Evolutionary conservation across 768 basidiomycete species (phyloP), one percentile per base, ranked within the genome.

Genomic region (Mycena sanguinolenta): DNA sequence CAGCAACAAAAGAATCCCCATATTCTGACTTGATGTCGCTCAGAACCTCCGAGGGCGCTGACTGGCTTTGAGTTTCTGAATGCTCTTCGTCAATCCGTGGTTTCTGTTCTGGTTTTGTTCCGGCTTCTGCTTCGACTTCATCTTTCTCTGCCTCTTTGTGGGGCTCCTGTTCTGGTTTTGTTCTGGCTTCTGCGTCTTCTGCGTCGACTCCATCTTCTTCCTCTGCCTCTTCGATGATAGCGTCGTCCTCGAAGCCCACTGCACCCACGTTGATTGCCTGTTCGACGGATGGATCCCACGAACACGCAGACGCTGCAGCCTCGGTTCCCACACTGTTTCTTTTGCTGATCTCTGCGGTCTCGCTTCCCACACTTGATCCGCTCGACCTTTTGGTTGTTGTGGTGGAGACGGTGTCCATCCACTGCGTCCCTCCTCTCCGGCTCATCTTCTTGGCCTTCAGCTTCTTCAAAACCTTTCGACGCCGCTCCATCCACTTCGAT

Each of bases 401-500:
- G 23, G 55, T 69, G 28, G 72, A 66, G 7, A 49, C 46, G 23
- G 65, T 64, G 25, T 70, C 72, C 25, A 70, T 50, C 59, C 46
- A 70, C 25, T 70, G 65, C 27, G 38, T 38, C 30, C 68, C 68
- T 38, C 69, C 72, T 14, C 68, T 65, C 6, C 72, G 64, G 16
- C 50, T 46, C 57, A 73, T 58, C 13, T 73, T 73, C 65, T 65
- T 73, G n/a, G 23, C 58, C 50, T 50, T 65, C 57, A 73, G 14
- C 39, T 67, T 73, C 42, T 50, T 67, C 17, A 73, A 36, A 1
- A 57, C 19, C 25, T 54, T 70, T 5, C 72, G 68, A 5, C 72
- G 72, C 32, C 69, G 63, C 19, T 70, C 58, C 69, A 73, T 73
- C 74, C 74, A 74, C 32, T 66, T 63, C 25, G 54, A 16, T 61